Evolutionary conservation across 2,329 filamentous ascomycete genomes (phyloP).

Genomic region (Diaporthe vexans): DNA sequence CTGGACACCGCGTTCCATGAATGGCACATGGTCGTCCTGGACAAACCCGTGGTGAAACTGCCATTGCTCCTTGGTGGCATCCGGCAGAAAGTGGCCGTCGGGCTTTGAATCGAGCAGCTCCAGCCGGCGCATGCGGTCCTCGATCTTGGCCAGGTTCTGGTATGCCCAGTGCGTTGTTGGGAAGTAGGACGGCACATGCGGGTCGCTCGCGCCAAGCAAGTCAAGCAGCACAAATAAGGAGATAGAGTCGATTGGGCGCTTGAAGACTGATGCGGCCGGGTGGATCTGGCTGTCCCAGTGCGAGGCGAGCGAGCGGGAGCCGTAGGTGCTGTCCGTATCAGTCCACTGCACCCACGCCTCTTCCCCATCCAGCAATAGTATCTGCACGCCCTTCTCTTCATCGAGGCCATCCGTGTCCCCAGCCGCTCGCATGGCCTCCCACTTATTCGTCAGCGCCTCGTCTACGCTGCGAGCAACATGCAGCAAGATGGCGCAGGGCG

Average conservation of each 20-base stretch:
- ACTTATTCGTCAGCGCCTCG: constrained; percentile 78
- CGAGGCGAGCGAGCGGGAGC: constrained; percentile 79
- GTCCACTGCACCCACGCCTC: constrained; percentile 84
- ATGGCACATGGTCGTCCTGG: constrained; percentile 83
- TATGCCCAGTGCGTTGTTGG: constrained; percentile 95
- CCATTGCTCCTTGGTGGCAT: constrained; percentile 54
- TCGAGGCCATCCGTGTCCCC: constrained; percentile 66
- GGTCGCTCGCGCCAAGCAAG: constrained; percentile 79
- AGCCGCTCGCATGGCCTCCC: constrained; percentile 75
- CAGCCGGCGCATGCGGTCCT: constrained; percentile 79
- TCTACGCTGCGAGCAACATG: constrained; percentile 82
- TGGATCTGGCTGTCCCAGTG: constrained; percentile 78
- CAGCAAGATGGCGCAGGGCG: constrained; percentile 87
- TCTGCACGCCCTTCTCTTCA: constrained; percentile 82
- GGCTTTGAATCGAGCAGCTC: constrained; percentile 72
- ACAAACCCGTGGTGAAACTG: constrained; percentile 58
- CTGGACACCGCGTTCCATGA: constrained; percentile 80
- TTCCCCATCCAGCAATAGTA: constrained; percentile 85
- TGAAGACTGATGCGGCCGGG: constrained; percentile 77
- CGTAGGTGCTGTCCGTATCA: constrained; percentile 81
- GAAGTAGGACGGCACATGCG: constrained; percentile 87
- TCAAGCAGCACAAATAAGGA: constrained; percentile 91
- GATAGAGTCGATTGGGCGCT: constrained; percentile 78
- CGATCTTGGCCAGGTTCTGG: constrained; percentile 78
- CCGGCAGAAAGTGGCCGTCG: constrained; percentile 45